Base-by-base conservation (phyloP, 352 stramenopile genomes). In the Phytophthora sojae region DNA sequence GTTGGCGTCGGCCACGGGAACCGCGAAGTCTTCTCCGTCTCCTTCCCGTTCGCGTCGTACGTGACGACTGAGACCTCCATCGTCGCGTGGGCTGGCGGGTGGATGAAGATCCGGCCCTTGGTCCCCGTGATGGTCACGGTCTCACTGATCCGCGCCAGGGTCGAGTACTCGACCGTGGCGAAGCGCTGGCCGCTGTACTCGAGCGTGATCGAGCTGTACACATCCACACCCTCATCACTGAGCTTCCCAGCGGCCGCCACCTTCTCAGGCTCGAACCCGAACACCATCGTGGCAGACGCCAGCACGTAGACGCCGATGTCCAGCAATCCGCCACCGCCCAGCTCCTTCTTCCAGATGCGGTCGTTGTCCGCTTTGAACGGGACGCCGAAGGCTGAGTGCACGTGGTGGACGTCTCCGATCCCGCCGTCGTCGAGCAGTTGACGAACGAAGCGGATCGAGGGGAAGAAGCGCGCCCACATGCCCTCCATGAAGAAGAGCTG, bases 391-490 rank as follows among this genome's bases (percentile, higher is more conserved):
- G 80, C 70, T 9, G 77, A 71, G 30, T 89, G 67, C 4, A 91
- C 68, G 12, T 80, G 75, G 26, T 86, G 79, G 5, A 93, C 79
- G 37, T 83, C 71, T 21, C 85, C 85, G 30, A 93, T 85, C 15
- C 25, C 47, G 6, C 75, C 69, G n/a, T 77, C 60, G 3, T 62
- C 54, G 9, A 93, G 61, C 8, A 91, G 44, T 68, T 84, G 44
- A 3, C 80, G 76, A n/a, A 83, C 83, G 37, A 81, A 44, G 73
- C 75, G 80, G 30, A 91, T 77, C 1, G 81, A 88, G 0, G 90
- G 90, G 63, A 96, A 96, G 72, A 94, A 97, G 2, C 90, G 86
- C 14, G 90, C 91, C 90, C 89, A 96, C 77, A 89, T 89, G 23
- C 88, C 89, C 70, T 96, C 88, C 68, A 96, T 78, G 52, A 97